Evolutionary conservation across 441 rosid species (phyloP), one percentile per base, ranked within the genome.

Genomic region (Corymbia calophylla): DNA sequence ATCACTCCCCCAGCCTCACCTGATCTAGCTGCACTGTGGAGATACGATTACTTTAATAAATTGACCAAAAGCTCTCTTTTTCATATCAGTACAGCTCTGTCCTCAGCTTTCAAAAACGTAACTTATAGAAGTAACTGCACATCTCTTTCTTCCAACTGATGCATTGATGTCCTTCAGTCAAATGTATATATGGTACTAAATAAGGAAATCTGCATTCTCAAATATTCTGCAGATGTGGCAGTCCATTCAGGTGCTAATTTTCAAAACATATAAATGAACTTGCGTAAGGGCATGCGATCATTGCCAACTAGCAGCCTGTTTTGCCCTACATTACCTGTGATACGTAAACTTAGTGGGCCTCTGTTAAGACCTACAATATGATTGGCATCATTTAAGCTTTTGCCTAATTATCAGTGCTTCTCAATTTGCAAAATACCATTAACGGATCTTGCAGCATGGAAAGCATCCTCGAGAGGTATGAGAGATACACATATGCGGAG

Each of bases 401-500:
- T 44, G 84, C 51, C 15, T 23, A 44, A 44, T 77, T 51, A 13
- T 44, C 51, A 44, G n/a, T 55, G 62, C n/a, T n/a, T 86, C 87
- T 54, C 39, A 19, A 53, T 86, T 86, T 86, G 60, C 62, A 18
- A 53, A n/a, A 55, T 31, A 31, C 39, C 25, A 31, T 86, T 53
- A 18, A 86, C 27, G 29, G 60, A 86, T 51, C 56, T 53, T 77
- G 87, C 95, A 98, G 99, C 92, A 94, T 97, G 96, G 99, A 96
- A 88, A 93, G 91, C 19, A 95, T 96, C 91, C 90, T 97, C 32
- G 97, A 96, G 91, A 96, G 96, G 87, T 97, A 98, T n/a, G 98
- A 98, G 92, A 95, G 94, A 88, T 87, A 88, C 58, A 88, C 94
- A 21, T 89, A 82, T 90, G 90, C 94, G 62, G 96, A 95, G 51